Conservation (phyloP, 371 early-diverging fungal species). For the Mucor irregularis region DNA sequence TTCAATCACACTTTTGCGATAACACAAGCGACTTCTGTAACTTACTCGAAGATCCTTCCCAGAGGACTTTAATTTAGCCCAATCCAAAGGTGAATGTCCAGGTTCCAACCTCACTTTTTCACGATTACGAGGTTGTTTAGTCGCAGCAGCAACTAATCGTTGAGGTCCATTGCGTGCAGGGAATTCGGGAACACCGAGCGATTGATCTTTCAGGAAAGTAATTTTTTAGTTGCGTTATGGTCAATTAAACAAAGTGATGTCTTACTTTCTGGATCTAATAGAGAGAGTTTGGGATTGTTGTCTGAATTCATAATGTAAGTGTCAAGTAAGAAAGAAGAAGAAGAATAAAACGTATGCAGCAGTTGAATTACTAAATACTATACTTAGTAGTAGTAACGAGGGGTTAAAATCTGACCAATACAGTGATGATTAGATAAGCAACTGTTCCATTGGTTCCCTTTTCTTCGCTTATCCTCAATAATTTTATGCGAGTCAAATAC, state of each 20-base stretch:
- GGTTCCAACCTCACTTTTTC: conserved; percentile 84
- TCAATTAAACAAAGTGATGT: too few relatives aligned
- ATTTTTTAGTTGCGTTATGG: background rate
- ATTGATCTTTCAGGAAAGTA: conserved; percentile 23
- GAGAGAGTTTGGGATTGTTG: background rate
- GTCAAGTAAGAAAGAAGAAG: background rate
- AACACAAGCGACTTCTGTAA: background rate
- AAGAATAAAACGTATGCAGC: too few relatives aligned
- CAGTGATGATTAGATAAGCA: too few relatives aligned
- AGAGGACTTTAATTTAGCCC: conserved; percentile 83
- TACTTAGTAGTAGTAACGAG: too few relatives aligned
- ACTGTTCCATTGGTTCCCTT: too few relatives aligned
- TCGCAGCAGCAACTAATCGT: conserved; percentile 48
- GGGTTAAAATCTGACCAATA: too few relatives aligned
- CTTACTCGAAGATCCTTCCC: conserved; percentile 76
- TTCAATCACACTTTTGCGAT: background rate
- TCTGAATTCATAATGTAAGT: background rate
- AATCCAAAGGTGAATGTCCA: conserved; percentile 91
- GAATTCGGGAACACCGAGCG: conserved; percentile 45
- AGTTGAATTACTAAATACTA: too few relatives aligned
- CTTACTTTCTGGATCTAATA: conserved; percentile 13
- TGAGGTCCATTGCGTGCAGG: conserved; percentile 53
- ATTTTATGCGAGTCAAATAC: too few relatives aligned
- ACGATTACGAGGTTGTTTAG: conserved; percentile 55
- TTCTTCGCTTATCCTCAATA: too few relatives aligned